Evolutionary conservation across 345 rosid species (phyloP), one percentile per base, ranked within the genome.

Genomic region (Eucalyptus brandiana): DNA sequence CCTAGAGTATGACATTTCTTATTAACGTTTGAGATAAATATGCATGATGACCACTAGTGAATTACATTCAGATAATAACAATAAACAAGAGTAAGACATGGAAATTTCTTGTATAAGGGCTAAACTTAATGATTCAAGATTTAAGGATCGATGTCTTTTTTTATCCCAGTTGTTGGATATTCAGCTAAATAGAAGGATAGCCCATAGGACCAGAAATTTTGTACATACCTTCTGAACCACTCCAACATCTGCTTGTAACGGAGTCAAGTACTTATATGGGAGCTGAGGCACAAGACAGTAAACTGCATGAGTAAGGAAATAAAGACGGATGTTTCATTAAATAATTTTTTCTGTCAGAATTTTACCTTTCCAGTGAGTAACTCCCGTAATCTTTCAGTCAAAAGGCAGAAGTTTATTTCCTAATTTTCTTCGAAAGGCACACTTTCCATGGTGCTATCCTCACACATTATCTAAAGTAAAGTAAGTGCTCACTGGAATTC

Each of bases 241-340:
- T 72, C 97, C 98, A 86, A 97, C 97, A 40, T 99, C 99, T 80
- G 99, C 99, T 91, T 97, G 98, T 90, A 97, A 92, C n/a, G 98
- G 99, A 87, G 99, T 97, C 92, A 96, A 90, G 94, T 93, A 97
- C 89, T 97, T 99, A 28, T 98, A 97, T 72, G 99, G 99, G 91
- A 97, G 95, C 99, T 97, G 97, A 62, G 51, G 94, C 89, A 90
- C 89, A 92, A 90, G 60, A 90, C 53, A 54, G 8, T 87, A 90
- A 16, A 16, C 28, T 9, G 5, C 49, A 48, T 85, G 18, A 58
- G 56, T 17, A 48, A 53, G 69, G 49, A 80, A 51, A 32, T 45
- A 89, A 48, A 48, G 40, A 30, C 4, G 34, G 48, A 48, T 48
- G 42, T 48, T 86, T n/a, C 80, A 28, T 8, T 44, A 16, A 12